Base-by-base conservation (phyloP, 441 rosid genomes). In the Isatis lusitanica region DNA sequence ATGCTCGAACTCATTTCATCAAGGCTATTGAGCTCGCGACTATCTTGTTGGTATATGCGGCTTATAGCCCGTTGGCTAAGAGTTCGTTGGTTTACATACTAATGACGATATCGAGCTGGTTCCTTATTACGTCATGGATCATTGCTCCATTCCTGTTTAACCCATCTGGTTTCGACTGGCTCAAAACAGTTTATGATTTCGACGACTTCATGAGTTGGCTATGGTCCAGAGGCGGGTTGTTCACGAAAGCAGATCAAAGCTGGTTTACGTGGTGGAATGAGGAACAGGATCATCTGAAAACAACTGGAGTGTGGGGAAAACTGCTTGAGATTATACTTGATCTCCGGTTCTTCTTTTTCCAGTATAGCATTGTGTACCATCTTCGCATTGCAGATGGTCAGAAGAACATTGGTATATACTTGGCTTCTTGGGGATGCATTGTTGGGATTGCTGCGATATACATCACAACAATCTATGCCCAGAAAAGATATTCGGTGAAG, bases 241-340 rank as follows among this genome's bases (percentile, higher is more conserved):
- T 82, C 39, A 64, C 83, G 3, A 81, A 73, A 78, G 85, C 88
- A 38, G 86, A 86, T 61, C 79, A 83, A 77, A 88, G 88, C 71
- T 88, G 92, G 92, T 86, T 84, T 77, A 81, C 79, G 9, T 88
- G 92, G 90, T 88, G 92, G 92, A 81, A 86, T 18, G 92, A 85
- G 68, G 92, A 88, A 73, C 92, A 88, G 63, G 87, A 81, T 31
- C 90, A 88, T 78, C 77, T 88, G 76, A 82, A 75, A 69, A 84
- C 92, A 61, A 86, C 92, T 1, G 90, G 92, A 47, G 82, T 82
- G 16, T 86, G 87, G 88, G 92, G 92, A 65, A 88, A 84, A 80
- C 70, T 85, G 35, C 74, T 82, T 44, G 92, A 88, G 85, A 85
- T 84, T 35, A 52, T 86, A 75, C 82, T 86, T 66, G 88, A 88